Evolutionary conservation across 225 moss, liverwort and hornwort species (phyloP).

Genomic region (Climacium dendroides): DNA sequence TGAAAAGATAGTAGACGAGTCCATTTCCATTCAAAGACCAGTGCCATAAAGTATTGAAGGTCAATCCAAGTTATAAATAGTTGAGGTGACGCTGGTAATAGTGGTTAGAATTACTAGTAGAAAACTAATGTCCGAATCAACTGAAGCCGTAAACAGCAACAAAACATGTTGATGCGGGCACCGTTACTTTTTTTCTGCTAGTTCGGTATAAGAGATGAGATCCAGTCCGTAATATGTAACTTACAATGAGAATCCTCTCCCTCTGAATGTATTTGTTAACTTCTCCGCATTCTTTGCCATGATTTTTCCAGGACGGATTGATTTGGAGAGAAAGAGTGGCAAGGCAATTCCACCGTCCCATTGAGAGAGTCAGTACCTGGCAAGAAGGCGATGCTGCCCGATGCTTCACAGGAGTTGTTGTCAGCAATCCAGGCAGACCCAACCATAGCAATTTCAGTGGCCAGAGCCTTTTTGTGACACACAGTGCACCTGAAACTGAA

Average conservation of each 20-base stretch:
- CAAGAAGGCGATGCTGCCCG: neutral
- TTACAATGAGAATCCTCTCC: neutral
- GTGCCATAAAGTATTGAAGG: neutral
- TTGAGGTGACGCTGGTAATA: neutral
- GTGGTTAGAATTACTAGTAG: neutral
- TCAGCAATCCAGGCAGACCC: neutral
- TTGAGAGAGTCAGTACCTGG: neutral
- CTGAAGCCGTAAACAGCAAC: neutral
- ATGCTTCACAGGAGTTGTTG: neutral
- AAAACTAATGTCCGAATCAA: neutral
- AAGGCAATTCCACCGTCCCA: neutral
- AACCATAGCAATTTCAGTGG: neutral
- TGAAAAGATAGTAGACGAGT: neutral
- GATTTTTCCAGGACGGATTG: conserved; percentile 21
- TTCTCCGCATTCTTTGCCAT: neutral
- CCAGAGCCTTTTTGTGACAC: neutral
- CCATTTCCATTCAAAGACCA: neutral
- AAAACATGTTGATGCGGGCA: neutral
- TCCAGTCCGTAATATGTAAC: too few species aligned
- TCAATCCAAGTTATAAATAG: neutral
- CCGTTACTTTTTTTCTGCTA: neutral
- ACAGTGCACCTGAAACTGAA: conserved; percentile 12
- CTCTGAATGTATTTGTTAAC: neutral
- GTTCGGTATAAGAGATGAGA: neutral
- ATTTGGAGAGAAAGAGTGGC: conserved; percentile 34